Conservation (phyloP, 257 asterid genomes). For the Catharanthus roseus region DNA sequence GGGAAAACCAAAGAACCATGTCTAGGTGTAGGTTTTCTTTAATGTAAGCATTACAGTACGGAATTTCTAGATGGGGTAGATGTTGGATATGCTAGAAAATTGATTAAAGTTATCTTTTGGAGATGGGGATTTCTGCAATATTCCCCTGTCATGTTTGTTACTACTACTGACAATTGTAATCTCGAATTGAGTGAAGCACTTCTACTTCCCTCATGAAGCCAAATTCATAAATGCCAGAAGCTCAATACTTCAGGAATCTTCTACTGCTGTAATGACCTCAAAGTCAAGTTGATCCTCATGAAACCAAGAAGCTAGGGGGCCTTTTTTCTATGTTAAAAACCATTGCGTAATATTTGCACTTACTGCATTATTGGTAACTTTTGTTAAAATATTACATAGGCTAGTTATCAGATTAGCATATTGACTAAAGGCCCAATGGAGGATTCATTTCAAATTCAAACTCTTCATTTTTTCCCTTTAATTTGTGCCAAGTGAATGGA, state of each 20-base stretch:
- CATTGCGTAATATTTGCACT: background rate
- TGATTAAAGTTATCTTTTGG: background rate
- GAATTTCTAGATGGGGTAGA: background rate
- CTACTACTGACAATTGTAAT: background rate
- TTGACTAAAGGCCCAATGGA: background rate
- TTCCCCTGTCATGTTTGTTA: background rate
- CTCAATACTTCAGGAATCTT: background rate
- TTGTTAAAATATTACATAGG: background rate
- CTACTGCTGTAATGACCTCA: background rate
- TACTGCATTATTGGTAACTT: background rate
- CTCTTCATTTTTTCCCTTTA: no score
- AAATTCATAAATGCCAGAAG: background rate
- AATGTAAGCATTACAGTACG: background rate
- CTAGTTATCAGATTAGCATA: background rate
- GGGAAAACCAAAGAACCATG: background rate
- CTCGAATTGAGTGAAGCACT: background rate
- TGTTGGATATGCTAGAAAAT: background rate
- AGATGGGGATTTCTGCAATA: background rate
- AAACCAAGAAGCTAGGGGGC: background rate
- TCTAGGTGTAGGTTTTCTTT: background rate
- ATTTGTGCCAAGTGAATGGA: no score
- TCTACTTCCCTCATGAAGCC: background rate
- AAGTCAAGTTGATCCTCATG: background rate
- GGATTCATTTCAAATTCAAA: background rate
- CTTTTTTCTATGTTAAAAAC: background rate